A percentile compares a stretch with the other conserved stretches of the same genome.
These are phyloP conservation scores for Xylariaceae sp. DNA, from an alignment of 2,329 filamentous ascomycete species.

Conservation along the genomic window DNA sequence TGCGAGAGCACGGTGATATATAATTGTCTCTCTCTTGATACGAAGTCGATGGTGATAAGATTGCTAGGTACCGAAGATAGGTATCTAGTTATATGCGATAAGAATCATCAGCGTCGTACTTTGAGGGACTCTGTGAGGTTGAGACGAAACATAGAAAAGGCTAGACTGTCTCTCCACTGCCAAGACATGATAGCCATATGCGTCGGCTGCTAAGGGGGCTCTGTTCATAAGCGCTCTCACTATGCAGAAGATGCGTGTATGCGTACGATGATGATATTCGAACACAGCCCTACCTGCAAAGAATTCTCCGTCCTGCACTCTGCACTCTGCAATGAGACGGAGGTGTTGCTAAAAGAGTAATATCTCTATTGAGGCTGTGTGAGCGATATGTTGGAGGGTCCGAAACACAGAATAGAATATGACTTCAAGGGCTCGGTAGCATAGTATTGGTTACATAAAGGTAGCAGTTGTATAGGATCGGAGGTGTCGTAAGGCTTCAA, in stretches of 20 bases:
- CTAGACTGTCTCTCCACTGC: constrained; percentile 13
- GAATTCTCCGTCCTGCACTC: background rate
- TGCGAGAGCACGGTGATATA: constrained; percentile 26
- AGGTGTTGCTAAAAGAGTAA: constrained; percentile 26
- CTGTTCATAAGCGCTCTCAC: no score
- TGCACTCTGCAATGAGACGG: constrained; percentile 21
- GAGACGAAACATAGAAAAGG: constrained; percentile 15
- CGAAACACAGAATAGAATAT: constrained; percentile 20
- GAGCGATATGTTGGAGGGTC: constrained; percentile 20
- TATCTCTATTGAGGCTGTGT: constrained; percentile 25
- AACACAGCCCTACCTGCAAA: constrained; percentile 4
- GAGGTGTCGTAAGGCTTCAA: no score
- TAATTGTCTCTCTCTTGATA: constrained; percentile 9
- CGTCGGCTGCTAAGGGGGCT: no score
- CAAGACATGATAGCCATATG: constrained; percentile 12
- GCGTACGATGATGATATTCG: background rate
- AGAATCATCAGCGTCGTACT: constrained; percentile 7
- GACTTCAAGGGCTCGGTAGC: constrained; percentile 3
- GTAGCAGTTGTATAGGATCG: no score
- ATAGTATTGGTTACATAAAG: background rate
- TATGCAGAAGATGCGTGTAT: background rate
- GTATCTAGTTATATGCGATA: constrained; percentile 18
- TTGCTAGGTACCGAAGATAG: constrained; percentile 7
- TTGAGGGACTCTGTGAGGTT: constrained; percentile 1
- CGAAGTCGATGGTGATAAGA: constrained; percentile 12